phyloP scores from a whole-genome alignment of 768 basidiomycete genomes.

The Leccinum subgranulosum region DNA sequence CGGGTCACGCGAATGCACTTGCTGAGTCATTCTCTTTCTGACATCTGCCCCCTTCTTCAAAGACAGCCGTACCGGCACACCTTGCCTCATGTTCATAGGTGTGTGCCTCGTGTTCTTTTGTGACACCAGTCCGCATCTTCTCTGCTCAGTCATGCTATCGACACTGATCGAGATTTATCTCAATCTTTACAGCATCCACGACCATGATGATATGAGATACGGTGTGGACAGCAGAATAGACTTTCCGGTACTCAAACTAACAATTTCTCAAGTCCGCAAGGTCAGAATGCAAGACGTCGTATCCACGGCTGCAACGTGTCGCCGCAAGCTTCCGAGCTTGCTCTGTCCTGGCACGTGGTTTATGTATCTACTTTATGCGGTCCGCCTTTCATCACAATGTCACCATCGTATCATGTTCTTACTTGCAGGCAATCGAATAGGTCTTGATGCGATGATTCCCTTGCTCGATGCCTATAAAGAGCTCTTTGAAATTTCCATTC shows the following conservation, averaged over 20 bases:
- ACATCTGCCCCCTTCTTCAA: neutral
- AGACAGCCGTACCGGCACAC: neutral
- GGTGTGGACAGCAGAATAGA: neutral
- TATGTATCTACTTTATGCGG: slow-evolving; percentile 14
- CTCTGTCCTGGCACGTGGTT: slow-evolving; percentile 24
- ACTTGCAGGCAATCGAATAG: neutral
- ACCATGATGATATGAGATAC: neutral
- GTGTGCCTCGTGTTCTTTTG: slow-evolving; percentile 13
- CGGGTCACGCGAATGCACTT: neutral
- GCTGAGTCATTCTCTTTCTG: neutral
- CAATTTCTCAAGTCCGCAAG: neutral
- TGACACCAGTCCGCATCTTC: neutral
- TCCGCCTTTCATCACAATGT: slow-evolving; percentile 20
- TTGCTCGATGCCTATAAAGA: slow-evolving; percentile 16
- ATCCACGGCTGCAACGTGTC: slow-evolving; percentile 18
- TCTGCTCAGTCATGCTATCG: neutral
- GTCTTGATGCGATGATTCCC: neutral
- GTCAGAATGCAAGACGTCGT: slow-evolving; percentile 4
- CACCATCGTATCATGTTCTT: slow-evolving; percentile 5
- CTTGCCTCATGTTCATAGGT: slow-evolving; percentile 7
- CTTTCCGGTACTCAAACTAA: neutral
- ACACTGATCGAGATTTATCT: neutral
- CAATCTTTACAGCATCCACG: neutral
- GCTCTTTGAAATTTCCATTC: neutral
- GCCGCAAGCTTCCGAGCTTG: slow-evolving; percentile 22